These are phyloP conservation scores for Eutypa lata DNA, from an alignment of 2,329 filamentous ascomycete genomes.

Conservation along the genomic window DNA sequence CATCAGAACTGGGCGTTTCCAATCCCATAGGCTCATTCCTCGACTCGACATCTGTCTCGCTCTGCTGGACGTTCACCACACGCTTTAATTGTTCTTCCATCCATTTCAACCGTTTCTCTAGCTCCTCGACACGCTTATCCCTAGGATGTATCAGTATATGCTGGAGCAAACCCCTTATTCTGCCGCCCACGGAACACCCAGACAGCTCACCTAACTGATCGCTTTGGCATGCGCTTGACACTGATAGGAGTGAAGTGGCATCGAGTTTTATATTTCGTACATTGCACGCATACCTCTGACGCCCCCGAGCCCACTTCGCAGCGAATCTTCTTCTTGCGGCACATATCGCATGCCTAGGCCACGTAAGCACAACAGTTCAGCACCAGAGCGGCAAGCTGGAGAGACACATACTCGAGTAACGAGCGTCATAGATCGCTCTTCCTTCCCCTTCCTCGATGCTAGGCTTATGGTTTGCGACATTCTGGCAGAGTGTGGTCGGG, in stretches of 20 bases:
- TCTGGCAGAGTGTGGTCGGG: no score
- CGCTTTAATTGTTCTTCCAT: not conserved
- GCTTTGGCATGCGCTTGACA: not conserved
- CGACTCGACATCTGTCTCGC: not conserved
- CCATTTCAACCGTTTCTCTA: not conserved
- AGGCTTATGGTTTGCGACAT: no score
- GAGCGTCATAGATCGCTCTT: no score
- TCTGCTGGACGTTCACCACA: not conserved
- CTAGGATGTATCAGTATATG: not conserved
- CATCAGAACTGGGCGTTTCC: no score
- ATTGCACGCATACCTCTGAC: not conserved
- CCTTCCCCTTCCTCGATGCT: no score
- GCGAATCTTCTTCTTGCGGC: not conserved
- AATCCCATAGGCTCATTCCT: not conserved
- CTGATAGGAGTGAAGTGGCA: not conserved
- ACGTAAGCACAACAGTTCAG: no score
- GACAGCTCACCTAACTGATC: not conserved
- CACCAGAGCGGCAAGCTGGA: no score
- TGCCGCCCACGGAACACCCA: not conserved
- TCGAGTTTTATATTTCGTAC: not conserved
- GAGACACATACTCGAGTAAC: no score
- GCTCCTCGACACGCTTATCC: not conserved
- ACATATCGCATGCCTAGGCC: not conserved
- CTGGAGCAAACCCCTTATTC: not conserved
- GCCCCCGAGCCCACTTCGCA: not conserved